Conservation (phyloP, 208 protist species). For the Novymonas esmeraldas region DNA sequence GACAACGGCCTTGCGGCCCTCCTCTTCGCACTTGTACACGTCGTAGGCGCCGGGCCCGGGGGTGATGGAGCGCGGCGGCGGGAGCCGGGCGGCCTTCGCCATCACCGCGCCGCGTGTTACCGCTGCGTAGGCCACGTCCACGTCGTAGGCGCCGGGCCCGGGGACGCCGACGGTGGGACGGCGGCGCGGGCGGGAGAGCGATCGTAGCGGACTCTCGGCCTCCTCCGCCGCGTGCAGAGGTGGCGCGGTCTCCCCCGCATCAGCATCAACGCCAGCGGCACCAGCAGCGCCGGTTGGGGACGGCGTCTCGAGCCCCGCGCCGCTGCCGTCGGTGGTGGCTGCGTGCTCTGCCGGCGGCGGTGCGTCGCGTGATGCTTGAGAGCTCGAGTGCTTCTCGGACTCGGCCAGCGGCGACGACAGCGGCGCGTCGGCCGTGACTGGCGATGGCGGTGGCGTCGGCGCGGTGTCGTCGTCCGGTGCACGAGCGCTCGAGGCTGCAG, state of each 20-base stretch:
- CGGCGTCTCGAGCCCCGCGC: too few species aligned
- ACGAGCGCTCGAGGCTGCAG: too few species aligned
- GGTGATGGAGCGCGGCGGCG: conserved; percentile 18
- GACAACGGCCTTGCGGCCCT: background rate
- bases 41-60: conserved; percentile 31
- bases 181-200: conserved; percentile 19
- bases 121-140: conserved; percentile 38
- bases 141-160: conserved; percentile 69
- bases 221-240: background rate
- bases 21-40: conserved; percentile 6
- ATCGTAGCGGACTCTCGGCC: conserved; percentile 3
- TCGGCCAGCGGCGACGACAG: too few species aligned
- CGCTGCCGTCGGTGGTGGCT: background rate
- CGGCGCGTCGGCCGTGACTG: too few species aligned
- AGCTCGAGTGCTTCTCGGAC: too few species aligned
- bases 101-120: conserved; percentile 25
- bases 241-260: background rate
- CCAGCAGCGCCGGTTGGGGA: too few species aligned
- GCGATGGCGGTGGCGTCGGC: too few species aligned
- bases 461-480: too few species aligned
- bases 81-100: conserved; percentile 33
- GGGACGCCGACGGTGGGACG: conserved; percentile 26
- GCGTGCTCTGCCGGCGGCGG: background rate
- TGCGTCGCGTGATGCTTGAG: background rate
- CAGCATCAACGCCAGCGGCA: background rate